Percentiles rank a stretch among this genome's conserved stretches.
Conservation (phyloP, 129 eudicot species). For the Flaveria robusta region DNA sequence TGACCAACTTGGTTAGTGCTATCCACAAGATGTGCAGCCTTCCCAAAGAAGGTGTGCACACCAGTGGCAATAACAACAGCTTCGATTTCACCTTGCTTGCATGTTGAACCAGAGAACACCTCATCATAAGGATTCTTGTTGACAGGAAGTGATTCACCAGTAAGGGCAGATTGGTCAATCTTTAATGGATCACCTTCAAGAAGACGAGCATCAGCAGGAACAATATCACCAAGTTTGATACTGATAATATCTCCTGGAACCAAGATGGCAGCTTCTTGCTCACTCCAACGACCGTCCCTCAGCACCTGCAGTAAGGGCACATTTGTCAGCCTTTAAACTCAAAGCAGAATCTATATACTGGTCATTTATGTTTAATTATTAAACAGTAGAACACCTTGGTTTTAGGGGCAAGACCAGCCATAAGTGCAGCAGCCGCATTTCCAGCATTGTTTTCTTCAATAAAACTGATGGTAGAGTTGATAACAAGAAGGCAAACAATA, state of each 20-base stretch:
- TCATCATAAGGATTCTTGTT: conserved; percentile 76
- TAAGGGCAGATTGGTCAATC: conserved; percentile 86
- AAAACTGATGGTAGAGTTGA: conserved; percentile 90
- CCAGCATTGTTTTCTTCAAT: conserved; percentile 95
- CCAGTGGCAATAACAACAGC: conserved; percentile 91
- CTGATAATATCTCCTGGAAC: conserved; percentile 91
- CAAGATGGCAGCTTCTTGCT: conserved; percentile 78
- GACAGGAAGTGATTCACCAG: conserved; percentile 88
- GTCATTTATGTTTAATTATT: background rate
- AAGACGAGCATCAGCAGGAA: conserved; percentile 93
- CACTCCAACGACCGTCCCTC: conserved; percentile 86
- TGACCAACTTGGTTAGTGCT: conserved; percentile 91
- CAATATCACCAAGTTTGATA: conserved; percentile 74
- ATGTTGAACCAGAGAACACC: conserved; percentile 87
- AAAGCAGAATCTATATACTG: background rate
- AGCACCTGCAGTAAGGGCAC: conserved; percentile 47
- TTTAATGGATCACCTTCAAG: conserved; percentile 89
- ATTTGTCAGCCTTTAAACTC: background rate
- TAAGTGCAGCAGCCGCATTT: conserved; percentile 93
- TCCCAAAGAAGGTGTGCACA: conserved; percentile 87
- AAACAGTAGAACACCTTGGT: conserved; percentile 58
- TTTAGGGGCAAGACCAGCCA: conserved; percentile 97
- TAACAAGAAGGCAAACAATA: conserved; percentile 82
- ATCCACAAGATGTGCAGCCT: conserved; percentile 92
- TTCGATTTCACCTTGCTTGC: conserved; percentile 89